Base-by-base conservation (phyloP, 345 rosid genomes). In the Kandelia obovata region DNA sequence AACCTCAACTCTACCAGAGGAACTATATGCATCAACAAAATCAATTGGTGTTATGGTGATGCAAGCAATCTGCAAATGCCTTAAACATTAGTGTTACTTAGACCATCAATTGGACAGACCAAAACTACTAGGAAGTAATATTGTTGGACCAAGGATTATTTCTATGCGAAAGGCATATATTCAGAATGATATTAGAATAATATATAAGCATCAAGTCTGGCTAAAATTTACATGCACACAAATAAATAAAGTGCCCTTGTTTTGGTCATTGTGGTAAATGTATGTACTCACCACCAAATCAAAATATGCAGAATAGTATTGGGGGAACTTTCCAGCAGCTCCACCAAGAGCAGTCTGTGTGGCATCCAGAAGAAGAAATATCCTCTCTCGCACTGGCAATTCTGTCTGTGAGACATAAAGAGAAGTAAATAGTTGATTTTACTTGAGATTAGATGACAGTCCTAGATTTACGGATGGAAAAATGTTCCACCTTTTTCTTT, bases 341-440 rank as follows among this genome's bases (percentile, higher is more conserved):
- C 97, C 97, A 68, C 97, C 98, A 67, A 94, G 85, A 66, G 97
- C 84, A 61, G 96, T 91, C 80, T 94, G 98, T 46, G 96, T 91
- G 53, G 98, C 98, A 84, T 94, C 97, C 59, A 94, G 86, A 80
- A 94, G 98, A 61, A 91, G 89, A 82, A 94, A 94, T 74, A 89
- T 84, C 85, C 86, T 91, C 80, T 87, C 98, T 68, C 96, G 82
- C 43, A 89, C 89, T 58, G 96, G 92, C 73, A 87, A 76, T 35
- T 91, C 97, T 61, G 92, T 78, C 98, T 94, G 88, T 65, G 65
- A 66, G 25, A 56, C 69, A 55, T 56, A 46, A 52, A 71, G 58
- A 53, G 1, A 66, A 62, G 7, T 39, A 47, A 64, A 57, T 61
- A 75, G 66, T 58, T 60, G 61, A 65, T 71, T 61, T 43, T 23